Conservation (phyloP, 257 asterid genomes). For the Solanum infundibuliforme region DNA sequence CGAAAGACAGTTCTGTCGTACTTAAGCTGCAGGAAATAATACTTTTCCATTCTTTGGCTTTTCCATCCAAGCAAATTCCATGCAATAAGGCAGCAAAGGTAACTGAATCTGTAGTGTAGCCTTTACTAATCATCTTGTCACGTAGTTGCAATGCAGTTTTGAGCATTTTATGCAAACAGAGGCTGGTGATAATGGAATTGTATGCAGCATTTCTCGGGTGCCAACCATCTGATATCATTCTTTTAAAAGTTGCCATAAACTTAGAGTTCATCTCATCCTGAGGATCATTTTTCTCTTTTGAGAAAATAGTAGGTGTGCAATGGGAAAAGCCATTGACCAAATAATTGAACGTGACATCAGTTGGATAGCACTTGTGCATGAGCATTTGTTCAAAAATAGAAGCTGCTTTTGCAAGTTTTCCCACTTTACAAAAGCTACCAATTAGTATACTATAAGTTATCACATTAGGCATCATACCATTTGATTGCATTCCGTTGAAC, state of each 20-base stretch:
- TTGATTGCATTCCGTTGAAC: conserved; percentile 43
- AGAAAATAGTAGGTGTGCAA: conserved; percentile 8
- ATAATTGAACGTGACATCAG: conserved; percentile 67
- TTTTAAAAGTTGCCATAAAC: conserved; percentile 46
- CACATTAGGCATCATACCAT: conserved; percentile 60
- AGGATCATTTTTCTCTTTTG: conserved; percentile 4
- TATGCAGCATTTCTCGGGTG: conserved; percentile 55
- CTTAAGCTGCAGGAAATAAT: conserved; percentile 29
- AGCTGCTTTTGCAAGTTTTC: conserved; percentile 54
- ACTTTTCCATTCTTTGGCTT: conserved; percentile 61
- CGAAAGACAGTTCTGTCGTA: conserved; percentile 35
- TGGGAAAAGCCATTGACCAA: conserved; percentile 65
- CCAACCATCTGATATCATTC: conserved; percentile 52
- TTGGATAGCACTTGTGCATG: conserved; percentile 55
- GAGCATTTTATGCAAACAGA: conserved; percentile 57
- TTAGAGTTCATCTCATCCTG: conserved; percentile 16
- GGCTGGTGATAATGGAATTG: conserved; percentile 53
- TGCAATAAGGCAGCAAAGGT: conserved; percentile 56
- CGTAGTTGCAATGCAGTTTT: conserved; percentile 39
- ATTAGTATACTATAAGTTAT: conserved; percentile 72
- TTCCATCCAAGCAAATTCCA: conserved; percentile 59
- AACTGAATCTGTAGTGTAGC: conserved; percentile 34
- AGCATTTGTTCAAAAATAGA: conserved; percentile 67
- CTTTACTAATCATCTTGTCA: conserved; percentile 41
- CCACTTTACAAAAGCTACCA: conserved; percentile 66